These are phyloP conservation scores for Isabelozyma rhagii DNA, from an alignment of 805 yeast species.

Conservation along the genomic window DNA sequence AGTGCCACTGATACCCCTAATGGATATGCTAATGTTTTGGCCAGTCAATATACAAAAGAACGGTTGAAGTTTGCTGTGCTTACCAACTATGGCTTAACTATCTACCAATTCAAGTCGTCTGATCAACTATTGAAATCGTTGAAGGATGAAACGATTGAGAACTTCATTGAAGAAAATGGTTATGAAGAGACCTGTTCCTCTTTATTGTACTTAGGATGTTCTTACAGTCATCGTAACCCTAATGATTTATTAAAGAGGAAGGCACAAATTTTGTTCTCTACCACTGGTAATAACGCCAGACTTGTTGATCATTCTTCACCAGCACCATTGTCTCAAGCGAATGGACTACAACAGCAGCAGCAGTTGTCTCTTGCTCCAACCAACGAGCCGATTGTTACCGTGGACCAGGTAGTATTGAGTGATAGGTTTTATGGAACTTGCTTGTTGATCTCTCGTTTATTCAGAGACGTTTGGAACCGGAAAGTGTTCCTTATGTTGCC, in stretches of 20 bases:
- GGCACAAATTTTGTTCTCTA: conserved; percentile 50
- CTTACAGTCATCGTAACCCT: conserved; percentile 53
- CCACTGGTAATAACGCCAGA: conserved; percentile 53
- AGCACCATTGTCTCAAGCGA: background rate
- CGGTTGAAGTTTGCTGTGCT: conserved; percentile 76
- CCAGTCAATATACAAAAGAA: conserved; percentile 72
- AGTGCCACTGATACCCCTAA: conserved; percentile 70
- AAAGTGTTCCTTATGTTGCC: conserved; percentile 58
- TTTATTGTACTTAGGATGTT: conserved; percentile 79
- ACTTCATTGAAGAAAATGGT: conserved; percentile 78
- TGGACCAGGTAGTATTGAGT: conserved; percentile 81
- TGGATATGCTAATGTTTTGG: conserved; percentile 83
- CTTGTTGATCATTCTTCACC: conserved; percentile 18
- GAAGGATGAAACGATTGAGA: conserved; percentile 61
- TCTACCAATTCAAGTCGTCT: conserved; percentile 77
- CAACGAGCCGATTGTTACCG: conserved; percentile 35
- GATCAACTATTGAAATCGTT: conserved; percentile 71
- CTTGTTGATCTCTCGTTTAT: conserved; percentile 70
- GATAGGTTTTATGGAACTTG: conserved; percentile 90
- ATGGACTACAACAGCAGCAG: conserved; percentile 5
- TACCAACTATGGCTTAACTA: conserved; percentile 73
- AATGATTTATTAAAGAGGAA: conserved; percentile 43
- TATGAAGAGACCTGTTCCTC: conserved; percentile 87
- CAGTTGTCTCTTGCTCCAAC: conserved; percentile 7
- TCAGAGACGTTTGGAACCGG: conserved; percentile 75